phyloP scores from a whole-genome alignment of 805 yeast species.

The Saitoella complicata region DNA sequence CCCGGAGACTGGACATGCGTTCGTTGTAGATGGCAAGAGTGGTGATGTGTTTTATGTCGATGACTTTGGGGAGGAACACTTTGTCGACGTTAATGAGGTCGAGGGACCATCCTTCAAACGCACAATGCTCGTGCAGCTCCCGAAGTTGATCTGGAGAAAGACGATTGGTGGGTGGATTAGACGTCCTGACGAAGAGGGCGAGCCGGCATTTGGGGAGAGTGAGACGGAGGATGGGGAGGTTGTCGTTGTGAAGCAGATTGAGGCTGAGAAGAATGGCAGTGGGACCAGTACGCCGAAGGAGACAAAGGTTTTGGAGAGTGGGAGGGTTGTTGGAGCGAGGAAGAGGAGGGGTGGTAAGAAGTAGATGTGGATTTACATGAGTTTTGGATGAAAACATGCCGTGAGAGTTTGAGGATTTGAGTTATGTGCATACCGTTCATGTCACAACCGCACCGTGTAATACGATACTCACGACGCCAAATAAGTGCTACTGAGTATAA shows the following conservation, averaged over 20 bases:
- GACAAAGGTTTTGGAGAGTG: background rate
- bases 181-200: background rate
- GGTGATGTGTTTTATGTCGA: constrained; percentile 14
- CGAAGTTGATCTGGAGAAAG: constrained; percentile 11
- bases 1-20: constrained; percentile 17
- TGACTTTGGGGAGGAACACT: constrained; percentile 14
- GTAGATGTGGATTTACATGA: too few species aligned
- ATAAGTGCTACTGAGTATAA: too few species aligned
- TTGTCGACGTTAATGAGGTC: constrained; percentile 17
- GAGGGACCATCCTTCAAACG: constrained; percentile 20
- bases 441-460: too few species aligned
- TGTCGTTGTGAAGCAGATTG: background rate
- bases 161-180: constrained; percentile 8
- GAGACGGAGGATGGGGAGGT: background rate
- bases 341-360: too few species aligned
- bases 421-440: too few species aligned
- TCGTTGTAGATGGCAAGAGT: constrained; percentile 21
- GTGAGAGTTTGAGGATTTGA: too few species aligned
- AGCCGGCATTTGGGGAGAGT: background rate
- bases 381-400: too few species aligned
- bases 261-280: constrained; percentile 3
- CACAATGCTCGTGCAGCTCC: constrained; percentile 19
- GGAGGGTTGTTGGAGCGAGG: background rate
- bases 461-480: too few species aligned
- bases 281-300: constrained; percentile 3